Base-by-base conservation (phyloP, 345 rosid species). In the Eucalyptus viminalis region DNA sequence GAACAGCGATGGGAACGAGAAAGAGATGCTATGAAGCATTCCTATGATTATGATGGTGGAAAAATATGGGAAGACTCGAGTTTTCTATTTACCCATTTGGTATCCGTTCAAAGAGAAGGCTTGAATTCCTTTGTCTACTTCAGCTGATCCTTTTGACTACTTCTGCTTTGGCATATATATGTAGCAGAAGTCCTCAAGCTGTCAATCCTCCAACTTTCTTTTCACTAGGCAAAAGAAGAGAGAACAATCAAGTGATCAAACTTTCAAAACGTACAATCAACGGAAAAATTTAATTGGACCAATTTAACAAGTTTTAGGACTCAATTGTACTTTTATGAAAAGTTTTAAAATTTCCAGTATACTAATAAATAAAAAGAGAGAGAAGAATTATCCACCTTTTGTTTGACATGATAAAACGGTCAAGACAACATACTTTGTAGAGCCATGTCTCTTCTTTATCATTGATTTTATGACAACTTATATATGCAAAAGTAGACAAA, bases 251-350 rank as follows among this genome's bases (percentile, higher is more conserved):
- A 53, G 58, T 53, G 58, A 53, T 53, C 58, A 1, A 22, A 53
- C 58, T 53, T 53, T 53, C 25, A 53, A 53, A 53, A 21, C 4
- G 2, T 53, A 53, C 25, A 17, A 17, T 53, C 58, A 53, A 53
- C 1, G 5, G 5, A 53, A 53, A 19, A 1, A 3, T 21, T 53
- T 53, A 19, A 53, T 53, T 53, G 10, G 25, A 22, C 21, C 2
- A 53, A 53, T 0, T 53, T 53, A 53, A 53, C 1, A 53, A 21
- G 4, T 53, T 21, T 53, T 21, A 53, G 0, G 5, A 53, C 25
- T 53, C 2, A 19, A 53, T 53, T 21, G 2, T 1, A 53, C 58
- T 53, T 53, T 21, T 0, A 21, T 21, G 11, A 53, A 0, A 21
- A 21, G 11, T 53, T 53, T 21, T 53, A 53, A 8, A 53, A 9